Percentiles rank a stretch among this genome's conserved stretches.
Conservation (phyloP, 306 rosid species). For the Benincasa hispida region DNA sequence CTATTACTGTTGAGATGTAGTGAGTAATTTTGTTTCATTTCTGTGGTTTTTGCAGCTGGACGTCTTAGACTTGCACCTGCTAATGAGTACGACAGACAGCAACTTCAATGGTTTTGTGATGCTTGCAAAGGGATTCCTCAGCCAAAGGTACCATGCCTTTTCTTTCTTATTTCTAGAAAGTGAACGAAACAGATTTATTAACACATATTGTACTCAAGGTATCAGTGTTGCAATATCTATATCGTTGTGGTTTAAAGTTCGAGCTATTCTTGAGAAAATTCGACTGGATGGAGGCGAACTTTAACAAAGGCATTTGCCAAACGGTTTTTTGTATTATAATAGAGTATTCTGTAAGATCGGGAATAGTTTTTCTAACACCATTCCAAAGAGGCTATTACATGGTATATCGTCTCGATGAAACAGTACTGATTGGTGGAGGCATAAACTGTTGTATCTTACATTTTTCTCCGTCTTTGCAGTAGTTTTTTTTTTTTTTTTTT, state of each 20-base stretch:
- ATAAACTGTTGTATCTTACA: background rate
- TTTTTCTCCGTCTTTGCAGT: background rate
- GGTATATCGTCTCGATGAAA: background rate
- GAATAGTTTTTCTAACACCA: background rate
- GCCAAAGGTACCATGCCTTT: conserved; percentile 29
- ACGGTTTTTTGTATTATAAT: background rate
- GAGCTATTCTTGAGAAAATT: background rate
- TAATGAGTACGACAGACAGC: conserved; percentile 55
- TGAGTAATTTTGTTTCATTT: background rate
- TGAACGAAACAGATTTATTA: background rate
- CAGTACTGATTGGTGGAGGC: background rate
- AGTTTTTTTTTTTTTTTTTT: background rate
- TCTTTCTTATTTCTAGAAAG: background rate
- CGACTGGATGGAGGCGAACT: background rate
- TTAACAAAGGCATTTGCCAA: background rate
- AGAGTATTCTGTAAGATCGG: background rate
- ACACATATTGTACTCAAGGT: background rate
- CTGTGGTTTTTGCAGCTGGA: conserved; percentile 34
- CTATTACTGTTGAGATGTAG: background rate
- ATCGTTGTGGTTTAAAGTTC: background rate
- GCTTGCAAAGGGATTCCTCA: conserved; percentile 98
- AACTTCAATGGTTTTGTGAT: conserved; percentile 69
- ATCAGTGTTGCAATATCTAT: background rate
- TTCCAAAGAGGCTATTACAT: background rate
- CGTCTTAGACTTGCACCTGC: conserved; percentile 77